Conservation (phyloP, 306 rosid genomes). For the Begonia fuchsioides region DNA sequence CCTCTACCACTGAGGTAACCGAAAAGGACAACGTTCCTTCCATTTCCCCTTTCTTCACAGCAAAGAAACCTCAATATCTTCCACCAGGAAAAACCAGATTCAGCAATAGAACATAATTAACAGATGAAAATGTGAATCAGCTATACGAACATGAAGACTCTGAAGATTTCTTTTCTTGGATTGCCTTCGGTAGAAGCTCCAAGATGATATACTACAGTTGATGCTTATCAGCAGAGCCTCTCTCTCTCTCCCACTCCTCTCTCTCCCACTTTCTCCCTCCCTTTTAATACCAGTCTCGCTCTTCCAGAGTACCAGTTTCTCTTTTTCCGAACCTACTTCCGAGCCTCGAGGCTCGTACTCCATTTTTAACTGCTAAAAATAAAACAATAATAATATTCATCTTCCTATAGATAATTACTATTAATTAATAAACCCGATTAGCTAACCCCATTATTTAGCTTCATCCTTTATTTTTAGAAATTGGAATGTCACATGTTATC, state of each 20-base stretch:
- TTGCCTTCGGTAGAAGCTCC: neutral
- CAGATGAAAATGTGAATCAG: neutral
- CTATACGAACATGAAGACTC: neutral
- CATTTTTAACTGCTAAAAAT: neutral
- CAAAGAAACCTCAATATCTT: neutral
- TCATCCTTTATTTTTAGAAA: no score
- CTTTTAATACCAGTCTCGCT: neutral
- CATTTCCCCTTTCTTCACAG: conserved; percentile 8
- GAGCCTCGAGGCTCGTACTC: neutral
- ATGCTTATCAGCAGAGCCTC: neutral
- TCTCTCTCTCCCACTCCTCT: neutral
- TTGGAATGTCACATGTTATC: no score
- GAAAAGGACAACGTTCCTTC: conserved; percentile 48
- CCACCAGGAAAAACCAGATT: neutral
- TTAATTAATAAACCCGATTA: neutral
- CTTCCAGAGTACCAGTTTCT: neutral
- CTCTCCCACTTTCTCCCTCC: neutral
- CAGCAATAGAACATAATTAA: neutral
- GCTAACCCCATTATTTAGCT: no score
- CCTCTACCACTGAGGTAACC: conserved; percentile 67
- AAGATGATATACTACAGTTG: neutral
- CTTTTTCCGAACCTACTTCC: conserved; percentile 2
- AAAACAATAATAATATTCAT: neutral
- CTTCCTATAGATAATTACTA: neutral
- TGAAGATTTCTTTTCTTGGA: neutral